phyloP scores from a whole-genome alignment of 768 basidiomycete genomes.

The Leccinum barrowsii region DNA sequence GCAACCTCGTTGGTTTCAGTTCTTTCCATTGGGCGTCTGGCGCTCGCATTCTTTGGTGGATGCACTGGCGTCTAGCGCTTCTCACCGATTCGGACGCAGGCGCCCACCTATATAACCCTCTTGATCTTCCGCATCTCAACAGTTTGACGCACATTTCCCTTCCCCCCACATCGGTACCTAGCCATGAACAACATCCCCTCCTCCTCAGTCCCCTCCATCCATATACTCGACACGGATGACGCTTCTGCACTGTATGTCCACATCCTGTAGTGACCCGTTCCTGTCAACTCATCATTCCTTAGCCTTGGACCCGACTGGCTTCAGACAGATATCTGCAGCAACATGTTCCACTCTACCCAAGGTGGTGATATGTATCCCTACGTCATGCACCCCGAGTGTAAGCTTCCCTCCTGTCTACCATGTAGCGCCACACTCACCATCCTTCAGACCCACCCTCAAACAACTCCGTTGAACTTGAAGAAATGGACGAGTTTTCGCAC shows the following conservation, averaged over 20 bases:
- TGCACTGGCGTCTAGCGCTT: constrained; percentile 11
- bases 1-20: background rate
- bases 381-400: constrained; percentile 5
- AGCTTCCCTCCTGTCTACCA: background rate
- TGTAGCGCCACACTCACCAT: constrained; percentile 18
- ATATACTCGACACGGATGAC: constrained; percentile 12
- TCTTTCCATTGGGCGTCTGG: constrained; percentile 8
- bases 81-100: background rate
- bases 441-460: background rate
- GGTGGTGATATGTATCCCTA: background rate
- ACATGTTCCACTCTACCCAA: background rate
- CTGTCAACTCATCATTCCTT: constrained; percentile 7
- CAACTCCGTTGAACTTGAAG: constrained; percentile 12
- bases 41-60: background rate
- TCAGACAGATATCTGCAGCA: background rate
- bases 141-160: constrained; percentile 4
- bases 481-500: constrained; percentile 18
- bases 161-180: background rate
- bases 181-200: constrained; percentile 13
- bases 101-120: constrained; percentile 18
- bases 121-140: background rate
- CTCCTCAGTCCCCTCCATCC: constrained; percentile 18
- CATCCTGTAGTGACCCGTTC: constrained; percentile 2
- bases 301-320: constrained; percentile 10
- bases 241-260: constrained; percentile 11